Evolutionary conservation across 768 basidiomycete species (phyloP).

Genomic region (Gloeopeniophorella convolvens): DNA sequence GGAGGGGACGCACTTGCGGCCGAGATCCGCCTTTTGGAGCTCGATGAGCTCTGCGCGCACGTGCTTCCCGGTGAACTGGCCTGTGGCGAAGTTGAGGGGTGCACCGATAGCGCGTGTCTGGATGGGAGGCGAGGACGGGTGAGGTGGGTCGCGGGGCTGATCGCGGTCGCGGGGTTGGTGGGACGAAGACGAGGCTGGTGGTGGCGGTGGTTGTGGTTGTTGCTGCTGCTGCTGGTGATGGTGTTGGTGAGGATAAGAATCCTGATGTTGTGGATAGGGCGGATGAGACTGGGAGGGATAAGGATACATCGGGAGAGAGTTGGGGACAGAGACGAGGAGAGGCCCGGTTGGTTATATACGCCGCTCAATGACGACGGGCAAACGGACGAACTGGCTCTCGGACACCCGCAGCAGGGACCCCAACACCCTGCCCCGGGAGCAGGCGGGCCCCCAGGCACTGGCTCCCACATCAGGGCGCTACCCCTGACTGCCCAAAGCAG

Average conservation of each 20-base stretch:
- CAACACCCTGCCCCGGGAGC: no score
- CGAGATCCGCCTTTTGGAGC: conserved; percentile 30
- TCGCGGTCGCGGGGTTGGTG: conserved; percentile 8
- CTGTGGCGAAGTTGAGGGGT: conserved; percentile 25
- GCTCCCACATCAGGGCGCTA: no score
- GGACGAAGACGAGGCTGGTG: background rate
- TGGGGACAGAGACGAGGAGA: background rate
- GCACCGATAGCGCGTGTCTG: conserved; percentile 24
- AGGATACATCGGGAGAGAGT: conserved; percentile 12
- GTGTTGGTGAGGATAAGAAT: conserved; percentile 6
- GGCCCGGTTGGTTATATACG: conserved; percentile 3
- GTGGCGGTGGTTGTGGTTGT: background rate
- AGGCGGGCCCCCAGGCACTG: no score
- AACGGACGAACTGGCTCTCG: no score
- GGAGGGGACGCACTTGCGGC: conserved; percentile 25
- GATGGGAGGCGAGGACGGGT: conserved; percentile 1
- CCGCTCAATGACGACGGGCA: no score
- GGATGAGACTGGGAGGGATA: conserved; percentile 1
- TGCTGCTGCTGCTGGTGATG: conserved; percentile 5
- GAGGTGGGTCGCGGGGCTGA: conserved; percentile 8
- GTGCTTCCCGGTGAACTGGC: conserved; percentile 28
- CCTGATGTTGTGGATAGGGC: background rate
- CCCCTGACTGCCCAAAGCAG: no score
- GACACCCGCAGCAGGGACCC: no score
- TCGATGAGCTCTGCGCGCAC: conserved; percentile 25